Conservation (phyloP, 495 filamentous ascomycete species). For the Penicillium coffeae region DNA sequence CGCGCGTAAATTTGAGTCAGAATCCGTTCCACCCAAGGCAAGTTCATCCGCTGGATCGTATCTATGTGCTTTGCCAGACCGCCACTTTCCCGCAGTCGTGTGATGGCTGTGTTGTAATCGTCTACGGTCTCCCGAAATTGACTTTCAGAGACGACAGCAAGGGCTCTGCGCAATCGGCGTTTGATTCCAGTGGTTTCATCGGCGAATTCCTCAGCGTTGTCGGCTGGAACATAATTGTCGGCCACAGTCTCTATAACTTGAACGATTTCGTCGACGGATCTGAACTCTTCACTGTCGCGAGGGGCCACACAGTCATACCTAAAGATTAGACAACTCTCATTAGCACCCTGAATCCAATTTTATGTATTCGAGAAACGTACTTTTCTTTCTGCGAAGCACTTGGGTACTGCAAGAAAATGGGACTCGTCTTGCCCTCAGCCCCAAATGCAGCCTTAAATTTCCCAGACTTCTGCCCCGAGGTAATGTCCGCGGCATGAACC, state of each 20-base stretch:
- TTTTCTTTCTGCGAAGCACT: conserved; percentile 63
- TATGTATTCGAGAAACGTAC: conserved; percentile 36
- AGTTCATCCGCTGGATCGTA: conserved; percentile 56
- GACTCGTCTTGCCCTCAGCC: conserved; percentile 42
- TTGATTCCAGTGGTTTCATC: conserved; percentile 70
- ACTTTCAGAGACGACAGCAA: conserved; percentile 57
- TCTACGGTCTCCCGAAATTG: conserved; percentile 67
- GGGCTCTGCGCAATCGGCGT: conserved; percentile 64
- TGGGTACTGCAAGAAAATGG: conserved; percentile 68
- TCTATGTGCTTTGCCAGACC: conserved; percentile 67
- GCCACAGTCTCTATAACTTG: conserved; percentile 71
- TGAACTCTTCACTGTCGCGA: conserved; percentile 73
- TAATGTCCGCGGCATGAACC: conserved; percentile 69
- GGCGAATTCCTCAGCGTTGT: conserved; percentile 60
- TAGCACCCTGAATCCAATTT: conserved; percentile 1
- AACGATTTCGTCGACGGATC: conserved; percentile 79
- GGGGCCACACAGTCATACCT: conserved; percentile 77
- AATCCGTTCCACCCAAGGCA: conserved; percentile 74
- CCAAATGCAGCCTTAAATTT: conserved; percentile 47
- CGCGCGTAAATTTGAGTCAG: conserved; percentile 86
- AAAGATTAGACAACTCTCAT: conserved; percentile 5
- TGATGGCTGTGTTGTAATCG: conserved; percentile 70
- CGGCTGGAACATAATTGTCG: conserved; percentile 67
- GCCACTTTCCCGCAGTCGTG: conserved; percentile 56
- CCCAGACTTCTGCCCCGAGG: conserved; percentile 42